Conservation (phyloP, 805 yeast species). For the Schwanniomyces sp. region DNA sequence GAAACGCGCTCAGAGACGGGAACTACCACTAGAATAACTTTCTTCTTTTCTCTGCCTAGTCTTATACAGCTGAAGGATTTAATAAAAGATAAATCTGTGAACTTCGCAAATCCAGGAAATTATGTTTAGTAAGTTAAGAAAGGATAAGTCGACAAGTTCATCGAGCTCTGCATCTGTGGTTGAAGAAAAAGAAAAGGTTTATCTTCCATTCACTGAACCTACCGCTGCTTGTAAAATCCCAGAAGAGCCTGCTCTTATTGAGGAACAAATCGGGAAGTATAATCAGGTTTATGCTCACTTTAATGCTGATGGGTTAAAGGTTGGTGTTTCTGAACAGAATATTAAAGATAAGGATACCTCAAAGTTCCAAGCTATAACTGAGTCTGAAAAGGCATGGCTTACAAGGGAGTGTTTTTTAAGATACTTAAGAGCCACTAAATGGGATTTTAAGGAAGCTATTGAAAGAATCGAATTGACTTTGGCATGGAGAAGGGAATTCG, state of each 20-base stretch:
- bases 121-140: constrained; percentile 18
- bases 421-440: constrained; percentile 90
- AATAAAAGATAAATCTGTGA: too few relatives aligned
- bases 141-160: constrained; percentile 10
- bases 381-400: constrained; percentile 83
- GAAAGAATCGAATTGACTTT: constrained; percentile 73
- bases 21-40: neutral
- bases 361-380: constrained; percentile 25
- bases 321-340: constrained; percentile 52
- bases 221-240: constrained; percentile 42
- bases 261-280: constrained; percentile 61
- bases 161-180: neutral
- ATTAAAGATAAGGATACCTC: constrained; percentile 38
- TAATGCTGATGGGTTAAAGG: constrained; percentile 46
- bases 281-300: constrained; percentile 64
- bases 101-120: neutral
- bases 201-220: constrained; percentile 19
- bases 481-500: constrained; percentile 94
- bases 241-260: constrained; percentile 49
- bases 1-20: neutral
- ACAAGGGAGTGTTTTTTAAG: constrained; percentile 89
- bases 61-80: too few relatives aligned
- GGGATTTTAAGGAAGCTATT: constrained; percentile 73
- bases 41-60: too few relatives aligned
- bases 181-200: constrained; percentile 9